Percentiles rank a stretch among this genome's conserved stretches.
Conservation (phyloP, 1,284 basidiomycete genomes). For the Irpex lacteus region DNA sequence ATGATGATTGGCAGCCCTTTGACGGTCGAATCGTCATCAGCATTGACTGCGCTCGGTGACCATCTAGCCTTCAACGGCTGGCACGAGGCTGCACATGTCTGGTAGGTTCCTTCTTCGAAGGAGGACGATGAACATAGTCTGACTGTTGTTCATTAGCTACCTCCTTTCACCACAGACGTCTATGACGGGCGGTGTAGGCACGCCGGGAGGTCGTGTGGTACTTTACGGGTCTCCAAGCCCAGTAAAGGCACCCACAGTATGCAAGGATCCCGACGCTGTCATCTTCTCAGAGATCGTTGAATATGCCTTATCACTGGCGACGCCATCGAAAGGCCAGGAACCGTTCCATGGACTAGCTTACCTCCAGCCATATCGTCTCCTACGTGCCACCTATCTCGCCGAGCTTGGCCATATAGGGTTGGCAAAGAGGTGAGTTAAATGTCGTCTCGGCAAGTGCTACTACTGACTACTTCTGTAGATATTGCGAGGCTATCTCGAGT, state of each 20-base stretch:
- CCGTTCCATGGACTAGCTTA: conserved; percentile 80
- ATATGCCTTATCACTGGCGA: conserved; percentile 80
- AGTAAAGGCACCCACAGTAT: conserved; percentile 47
- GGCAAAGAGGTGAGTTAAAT: conserved; percentile 61
- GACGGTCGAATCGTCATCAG: conserved; percentile 62
- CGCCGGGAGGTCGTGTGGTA: conserved; percentile 58
- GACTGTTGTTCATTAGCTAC: conserved; percentile 54
- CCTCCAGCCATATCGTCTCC: conserved; percentile 86
- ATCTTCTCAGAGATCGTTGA: conserved; percentile 92
- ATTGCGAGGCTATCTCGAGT: conserved; percentile 88
- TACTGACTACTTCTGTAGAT: conserved; percentile 47
- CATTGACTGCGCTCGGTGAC: conserved; percentile 86
- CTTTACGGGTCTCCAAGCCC: conserved; percentile 68
- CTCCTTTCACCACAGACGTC: conserved; percentile 86
- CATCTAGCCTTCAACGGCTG: conserved; percentile 72
- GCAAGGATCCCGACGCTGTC: conserved; percentile 75
- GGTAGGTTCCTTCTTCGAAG: conserved; percentile 47
- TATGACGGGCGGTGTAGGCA: conserved; percentile 66
- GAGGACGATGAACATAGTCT: conserved; percentile 7
- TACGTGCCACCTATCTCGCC: conserved; percentile 76
- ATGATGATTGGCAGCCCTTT: conserved; percentile 82
- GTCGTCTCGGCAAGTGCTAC: background rate
- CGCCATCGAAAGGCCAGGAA: conserved; percentile 83
- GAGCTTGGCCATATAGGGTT: conserved; percentile 76
- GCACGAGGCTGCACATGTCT: conserved; percentile 87